Evolutionary conservation across 192 early-diverging fungal species (phyloP).

Genomic region (Allomyces macrogynus): DNA sequence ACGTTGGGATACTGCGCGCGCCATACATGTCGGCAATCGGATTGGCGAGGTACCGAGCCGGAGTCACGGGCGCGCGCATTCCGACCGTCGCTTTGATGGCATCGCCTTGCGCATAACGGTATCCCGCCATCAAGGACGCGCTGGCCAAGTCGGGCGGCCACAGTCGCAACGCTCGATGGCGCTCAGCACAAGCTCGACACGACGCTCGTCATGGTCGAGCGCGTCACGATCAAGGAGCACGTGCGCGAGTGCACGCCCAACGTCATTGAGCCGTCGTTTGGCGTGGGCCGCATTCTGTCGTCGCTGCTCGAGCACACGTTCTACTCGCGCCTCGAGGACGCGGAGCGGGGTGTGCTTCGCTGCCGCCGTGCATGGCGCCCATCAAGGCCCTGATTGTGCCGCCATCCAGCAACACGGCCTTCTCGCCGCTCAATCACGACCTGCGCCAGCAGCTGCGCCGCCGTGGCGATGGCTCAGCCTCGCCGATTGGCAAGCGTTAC

Average conservation of each 20-base stretch:
- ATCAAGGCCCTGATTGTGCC: conserved; percentile 86
- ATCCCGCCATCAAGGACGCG: conserved; percentile 16
- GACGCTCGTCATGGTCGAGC: conserved; percentile 22
- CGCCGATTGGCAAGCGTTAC: conserved; percentile 88
- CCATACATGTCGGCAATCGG: no score
- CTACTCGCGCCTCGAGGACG: conserved; percentile 74
- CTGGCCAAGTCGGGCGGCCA: conserved; percentile 25
- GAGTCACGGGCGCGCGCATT: no score
- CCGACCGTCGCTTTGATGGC: no score
- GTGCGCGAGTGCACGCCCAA: conserved; percentile 92
- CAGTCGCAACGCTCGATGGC: conserved; percentile 36
- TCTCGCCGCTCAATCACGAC: conserved; percentile 42
- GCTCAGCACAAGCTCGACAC: conserved; percentile 38
- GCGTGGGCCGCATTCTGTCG: conserved; percentile 93
- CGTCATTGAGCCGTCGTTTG: conserved; percentile 99
- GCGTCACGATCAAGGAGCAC: conserved; percentile 18
- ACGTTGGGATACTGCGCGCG: no score
- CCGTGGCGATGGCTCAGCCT: conserved; percentile 60
- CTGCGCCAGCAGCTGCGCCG: conserved; percentile 44
- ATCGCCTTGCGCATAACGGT: no score
- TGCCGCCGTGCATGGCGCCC: conserved; percentile 80
- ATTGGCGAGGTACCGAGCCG: no score
- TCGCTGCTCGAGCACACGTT: conserved; percentile 87
- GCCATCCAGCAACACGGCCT: conserved; percentile 56
- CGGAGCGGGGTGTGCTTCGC: conserved; percentile 75